These are phyloP conservation scores for Saccharomycopsis hybrid DNA, from an alignment of 1,139 yeast genomes.

Conservation along the genomic window DNA sequence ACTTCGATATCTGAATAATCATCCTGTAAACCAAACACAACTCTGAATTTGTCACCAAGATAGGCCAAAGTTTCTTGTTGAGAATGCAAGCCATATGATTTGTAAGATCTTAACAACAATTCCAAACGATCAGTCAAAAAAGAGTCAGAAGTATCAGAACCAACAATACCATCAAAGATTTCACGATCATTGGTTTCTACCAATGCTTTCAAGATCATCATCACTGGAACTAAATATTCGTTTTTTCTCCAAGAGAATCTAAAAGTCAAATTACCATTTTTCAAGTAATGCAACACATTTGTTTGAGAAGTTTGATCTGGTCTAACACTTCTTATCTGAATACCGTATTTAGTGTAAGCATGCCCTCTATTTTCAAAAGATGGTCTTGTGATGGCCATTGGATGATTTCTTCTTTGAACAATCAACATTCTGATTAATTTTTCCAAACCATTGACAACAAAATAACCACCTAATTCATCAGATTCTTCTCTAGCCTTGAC, in stretches of 20 bases:
- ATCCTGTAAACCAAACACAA: slow-evolving; percentile 84
- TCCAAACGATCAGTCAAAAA: slow-evolving; percentile 98
- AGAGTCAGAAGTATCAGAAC: slow-evolving; percentile 78
- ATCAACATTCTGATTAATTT: slow-evolving; percentile 94
- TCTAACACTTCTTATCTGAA: slow-evolving; percentile 89
- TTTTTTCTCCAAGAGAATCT: slow-evolving; percentile 96
- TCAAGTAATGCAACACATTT: slow-evolving; percentile 88
- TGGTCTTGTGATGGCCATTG: slow-evolving; percentile 96
- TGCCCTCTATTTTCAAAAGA: slow-evolving; percentile 94
- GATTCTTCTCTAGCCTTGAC: slow-evolving; percentile 80
- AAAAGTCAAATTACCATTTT: slow-evolving; percentile 94
- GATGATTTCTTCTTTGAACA: slow-evolving; percentile 96
- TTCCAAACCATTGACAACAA: slow-evolving; percentile 94
- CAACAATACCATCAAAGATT: slow-evolving; percentile 92
- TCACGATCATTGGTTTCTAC: slow-evolving; percentile 89
- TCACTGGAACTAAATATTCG: slow-evolving; percentile 88
- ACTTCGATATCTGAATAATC: slow-evolving; percentile 87
- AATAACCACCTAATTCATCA: slow-evolving; percentile 96
- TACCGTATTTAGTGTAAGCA: slow-evolving; percentile 81
- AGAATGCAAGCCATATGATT: slow-evolving; percentile 68
- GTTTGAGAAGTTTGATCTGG: slow-evolving; percentile 98
- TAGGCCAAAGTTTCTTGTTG: slow-evolving; percentile 87
- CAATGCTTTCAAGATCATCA: slow-evolving; percentile 87
- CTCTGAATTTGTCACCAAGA: slow-evolving; percentile 92
- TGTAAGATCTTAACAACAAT: slow-evolving; percentile 80